phyloP scores from a whole-genome alignment of 305 asterid genomes.

The Rubia peregrina region DNA sequence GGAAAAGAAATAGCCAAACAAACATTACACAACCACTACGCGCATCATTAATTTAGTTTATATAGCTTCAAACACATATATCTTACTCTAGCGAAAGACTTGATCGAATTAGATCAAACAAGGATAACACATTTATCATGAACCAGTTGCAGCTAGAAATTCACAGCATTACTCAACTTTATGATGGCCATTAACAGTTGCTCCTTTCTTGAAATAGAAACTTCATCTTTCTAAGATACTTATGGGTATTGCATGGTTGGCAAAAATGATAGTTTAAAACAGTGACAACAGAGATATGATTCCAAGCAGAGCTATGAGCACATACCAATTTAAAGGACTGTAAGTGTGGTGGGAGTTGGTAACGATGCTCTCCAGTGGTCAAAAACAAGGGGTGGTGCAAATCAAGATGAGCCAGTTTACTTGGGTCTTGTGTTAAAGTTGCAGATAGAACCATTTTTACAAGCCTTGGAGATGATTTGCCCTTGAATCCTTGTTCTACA shows the following conservation, averaged over 20 bases:
- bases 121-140: background rate
- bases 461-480: constrained; percentile 65
- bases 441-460: constrained; percentile 85
- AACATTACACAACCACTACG: background rate
- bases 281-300: background rate
- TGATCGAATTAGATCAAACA: background rate
- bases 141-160: background rate
- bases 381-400: constrained; percentile 82
- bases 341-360: constrained; percentile 69
- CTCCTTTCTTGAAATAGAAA: too few relatives aligned
- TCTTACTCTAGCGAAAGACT: background rate
- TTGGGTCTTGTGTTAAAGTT: constrained; percentile 87
- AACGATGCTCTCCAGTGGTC: constrained; percentile 61
- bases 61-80: too few relatives aligned
- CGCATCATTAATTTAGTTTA: background rate
- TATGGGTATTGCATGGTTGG: background rate
- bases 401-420: constrained; percentile 82
- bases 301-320: background rate
- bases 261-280: background rate
- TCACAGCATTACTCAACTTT: background rate
- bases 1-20: too few relatives aligned
- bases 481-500: constrained; percentile 75
- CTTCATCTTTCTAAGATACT: background rate
- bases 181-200: background rate
- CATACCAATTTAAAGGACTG: constrained; percentile 77